These are phyloP conservation scores for Cyclospora cayetanensis DNA, from an alignment of 169 alveolate species.

Conservation along the genomic window DNA sequence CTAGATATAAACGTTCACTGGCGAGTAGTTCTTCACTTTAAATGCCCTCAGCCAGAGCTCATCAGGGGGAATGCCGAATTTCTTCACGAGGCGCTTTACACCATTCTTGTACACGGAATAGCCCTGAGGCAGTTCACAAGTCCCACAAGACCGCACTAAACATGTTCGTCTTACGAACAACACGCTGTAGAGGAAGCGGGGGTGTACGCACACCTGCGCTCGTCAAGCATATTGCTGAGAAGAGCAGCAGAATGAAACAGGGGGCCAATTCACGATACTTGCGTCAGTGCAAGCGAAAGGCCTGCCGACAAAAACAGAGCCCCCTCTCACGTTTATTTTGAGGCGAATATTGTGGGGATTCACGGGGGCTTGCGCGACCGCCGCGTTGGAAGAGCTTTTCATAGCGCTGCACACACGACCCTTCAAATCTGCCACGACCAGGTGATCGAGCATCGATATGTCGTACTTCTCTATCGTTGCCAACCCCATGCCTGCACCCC, in stretches of 20 bases:
- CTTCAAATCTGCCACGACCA: background rate
- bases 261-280: background rate
- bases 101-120: background rate
- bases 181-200: background rate
- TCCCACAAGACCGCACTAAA: background rate
- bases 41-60: constrained; percentile 58
- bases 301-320: background rate
- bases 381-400: background rate
- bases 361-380: background rate
- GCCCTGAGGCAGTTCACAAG: background rate
- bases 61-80: constrained; percentile 11
- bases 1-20: background rate
- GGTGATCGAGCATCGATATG: background rate
- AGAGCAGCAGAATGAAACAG: background rate
- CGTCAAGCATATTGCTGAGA: too few relatives aligned
- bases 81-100: background rate
- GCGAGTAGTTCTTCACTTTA: constrained; percentile 23
- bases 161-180: background rate
- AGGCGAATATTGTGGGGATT: background rate
- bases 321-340: background rate
- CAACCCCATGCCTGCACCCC: background rate
- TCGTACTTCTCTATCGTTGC: background rate
- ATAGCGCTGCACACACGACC: background rate
- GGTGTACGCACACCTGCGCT: constrained; percentile 14
- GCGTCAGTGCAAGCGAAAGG: background rate